These are phyloP conservation scores for Cnidoscolus chayamansa DNA, from an alignment of 441 rosid genomes.

Conservation along the genomic window DNA sequence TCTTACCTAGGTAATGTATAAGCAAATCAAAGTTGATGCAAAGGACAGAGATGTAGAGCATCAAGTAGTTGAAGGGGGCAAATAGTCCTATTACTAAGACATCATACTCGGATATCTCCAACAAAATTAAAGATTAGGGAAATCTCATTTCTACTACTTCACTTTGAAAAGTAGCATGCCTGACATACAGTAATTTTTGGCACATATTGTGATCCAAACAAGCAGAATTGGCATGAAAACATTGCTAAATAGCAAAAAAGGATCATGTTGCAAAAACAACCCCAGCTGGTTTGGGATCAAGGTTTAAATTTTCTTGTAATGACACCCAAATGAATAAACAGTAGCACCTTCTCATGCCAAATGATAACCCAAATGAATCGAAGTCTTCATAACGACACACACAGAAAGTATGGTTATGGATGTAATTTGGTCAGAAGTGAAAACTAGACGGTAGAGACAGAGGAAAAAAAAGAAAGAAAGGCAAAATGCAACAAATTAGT, in stretches of 20 bases:
- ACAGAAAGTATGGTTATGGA: neutral
- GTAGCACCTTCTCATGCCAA: neutral
- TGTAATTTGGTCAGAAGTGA: neutral
- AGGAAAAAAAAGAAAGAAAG: neutral
- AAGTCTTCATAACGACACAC: neutral
- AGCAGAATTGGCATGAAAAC: too few relatives aligned
- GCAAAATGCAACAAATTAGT: neutral
- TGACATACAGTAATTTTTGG: too few relatives aligned
- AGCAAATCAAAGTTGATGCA: neutral
- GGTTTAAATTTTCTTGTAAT: neutral
- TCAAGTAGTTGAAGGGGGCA: neutral
- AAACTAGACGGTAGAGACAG: neutral
- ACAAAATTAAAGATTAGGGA: neutral
- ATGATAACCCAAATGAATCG: neutral
- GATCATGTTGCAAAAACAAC: too few relatives aligned
- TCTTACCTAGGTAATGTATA: neutral
- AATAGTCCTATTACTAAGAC: too few relatives aligned
- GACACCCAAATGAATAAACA: neutral
- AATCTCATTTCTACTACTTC: neutral
- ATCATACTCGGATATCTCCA: too few relatives aligned
- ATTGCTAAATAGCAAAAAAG: too few relatives aligned
- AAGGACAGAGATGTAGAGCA: neutral
- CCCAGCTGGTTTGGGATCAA: too few relatives aligned
- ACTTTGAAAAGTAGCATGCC: too few relatives aligned
- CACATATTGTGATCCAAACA: too few relatives aligned